Conservation (phyloP, 805 yeast genomes). For the Cephaloascus fragrans region DNA sequence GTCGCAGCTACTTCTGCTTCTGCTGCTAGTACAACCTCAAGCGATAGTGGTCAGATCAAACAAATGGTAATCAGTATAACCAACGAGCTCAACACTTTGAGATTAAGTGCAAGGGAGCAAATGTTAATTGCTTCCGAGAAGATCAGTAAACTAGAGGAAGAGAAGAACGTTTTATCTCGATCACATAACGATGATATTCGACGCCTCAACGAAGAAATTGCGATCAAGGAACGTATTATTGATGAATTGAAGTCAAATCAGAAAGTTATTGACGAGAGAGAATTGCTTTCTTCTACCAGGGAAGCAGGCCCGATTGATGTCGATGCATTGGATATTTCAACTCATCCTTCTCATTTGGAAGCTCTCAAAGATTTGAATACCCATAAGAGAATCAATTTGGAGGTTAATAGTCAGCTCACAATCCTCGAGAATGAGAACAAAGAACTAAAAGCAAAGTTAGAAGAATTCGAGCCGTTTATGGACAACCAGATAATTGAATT, state of each 20-base stretch:
- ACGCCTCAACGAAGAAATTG: neutral
- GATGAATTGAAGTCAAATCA: slow-evolving; percentile 19
- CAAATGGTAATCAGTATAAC: slow-evolving; percentile 21
- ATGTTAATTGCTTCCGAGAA: slow-evolving; percentile 27
- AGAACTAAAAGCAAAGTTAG: slow-evolving; percentile 26
- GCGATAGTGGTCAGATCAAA: slow-evolving; percentile 16
- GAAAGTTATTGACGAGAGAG: neutral
- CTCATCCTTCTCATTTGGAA: slow-evolving; percentile 2
- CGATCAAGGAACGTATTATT: slow-evolving; percentile 13
- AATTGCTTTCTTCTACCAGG: neutral
- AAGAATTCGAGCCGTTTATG: slow-evolving; percentile 42
- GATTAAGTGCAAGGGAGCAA: slow-evolving; percentile 19
- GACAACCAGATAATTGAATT: slow-evolving; percentile 42
- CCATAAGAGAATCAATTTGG: slow-evolving; percentile 32
- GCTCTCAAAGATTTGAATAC: slow-evolving; percentile 21
- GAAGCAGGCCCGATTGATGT: slow-evolving; percentile 15
- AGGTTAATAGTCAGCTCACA: slow-evolving; percentile 31
- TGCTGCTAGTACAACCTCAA: neutral
- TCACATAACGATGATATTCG: neutral
- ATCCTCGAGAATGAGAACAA: slow-evolving; percentile 37
- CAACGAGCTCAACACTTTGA: slow-evolving; percentile 20
- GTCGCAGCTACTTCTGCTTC: neutral
- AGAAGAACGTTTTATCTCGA: slow-evolving; percentile 1
- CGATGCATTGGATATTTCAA: slow-evolving; percentile 9
- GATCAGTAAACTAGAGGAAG: slow-evolving; percentile 18